phyloP scores from a whole-genome alignment of 768 basidiomycete species.

The Tricholoma furcatifolium region DNA sequence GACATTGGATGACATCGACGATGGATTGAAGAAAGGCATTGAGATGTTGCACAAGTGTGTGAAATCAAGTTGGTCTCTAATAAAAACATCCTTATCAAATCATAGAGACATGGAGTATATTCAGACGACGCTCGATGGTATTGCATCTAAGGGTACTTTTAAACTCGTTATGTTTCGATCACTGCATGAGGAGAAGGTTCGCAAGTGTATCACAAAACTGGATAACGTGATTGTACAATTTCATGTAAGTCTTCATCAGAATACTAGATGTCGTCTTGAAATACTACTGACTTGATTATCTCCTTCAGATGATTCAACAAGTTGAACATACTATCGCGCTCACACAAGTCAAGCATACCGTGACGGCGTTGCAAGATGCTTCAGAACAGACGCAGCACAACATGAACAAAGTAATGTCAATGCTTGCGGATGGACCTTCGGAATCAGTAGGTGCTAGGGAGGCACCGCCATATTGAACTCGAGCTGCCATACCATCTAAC shows the following conservation, averaged over 20 bases:
- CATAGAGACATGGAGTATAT: conserved; percentile 3
- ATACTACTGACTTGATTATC: neutral
- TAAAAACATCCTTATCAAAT: neutral
- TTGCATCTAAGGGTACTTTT: neutral
- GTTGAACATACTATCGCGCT: conserved; percentile 1
- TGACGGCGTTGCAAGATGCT: neutral
- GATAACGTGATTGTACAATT: conserved; percentile 5
- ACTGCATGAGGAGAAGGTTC: conserved; percentile 10
- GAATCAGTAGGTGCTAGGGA: neutral
- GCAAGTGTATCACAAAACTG: conserved; percentile 3
- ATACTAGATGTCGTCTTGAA: no score
- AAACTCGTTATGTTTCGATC: neutral
- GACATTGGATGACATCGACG: neutral
- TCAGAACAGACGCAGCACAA: neutral
- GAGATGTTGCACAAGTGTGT: conserved; percentile 1
- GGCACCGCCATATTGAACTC: neutral
- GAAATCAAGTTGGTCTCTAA: neutral
- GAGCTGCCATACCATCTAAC: conserved; percentile 8
- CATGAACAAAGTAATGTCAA: conserved; percentile 7
- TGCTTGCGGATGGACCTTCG: neutral
- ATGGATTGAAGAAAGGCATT: neutral
- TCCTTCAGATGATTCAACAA: neutral
- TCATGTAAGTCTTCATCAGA: neutral
- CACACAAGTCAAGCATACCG: neutral
- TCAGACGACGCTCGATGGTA: conserved; percentile 3